Percentiles rank a stretch among this genome's conserved stretches.
Conservation (phyloP, 1,284 basidiomycete species). For the Trichosporon faecale region DNA sequence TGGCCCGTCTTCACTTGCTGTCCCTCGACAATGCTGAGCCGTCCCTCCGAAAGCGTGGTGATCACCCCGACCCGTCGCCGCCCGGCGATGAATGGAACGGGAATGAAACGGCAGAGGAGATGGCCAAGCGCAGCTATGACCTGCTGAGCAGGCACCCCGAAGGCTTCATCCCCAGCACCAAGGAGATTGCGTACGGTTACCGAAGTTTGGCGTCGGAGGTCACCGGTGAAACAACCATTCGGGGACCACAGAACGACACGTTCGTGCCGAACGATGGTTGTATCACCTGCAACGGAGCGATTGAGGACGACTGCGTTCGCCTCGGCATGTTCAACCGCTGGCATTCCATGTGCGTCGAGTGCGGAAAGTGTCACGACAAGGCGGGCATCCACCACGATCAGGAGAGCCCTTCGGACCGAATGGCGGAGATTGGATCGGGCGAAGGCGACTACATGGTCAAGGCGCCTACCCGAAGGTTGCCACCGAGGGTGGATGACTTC, state of each 20-base stretch:
- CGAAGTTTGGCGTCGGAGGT: conserved; percentile 75
- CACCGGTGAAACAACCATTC: conserved; percentile 80
- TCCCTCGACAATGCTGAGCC: conserved; percentile 85
- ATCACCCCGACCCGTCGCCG: conserved; percentile 29
- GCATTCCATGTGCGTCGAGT: conserved; percentile 91
- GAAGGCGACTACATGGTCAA: conserved; percentile 15
- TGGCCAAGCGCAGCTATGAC: conserved; percentile 42
- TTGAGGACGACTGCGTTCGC: conserved; percentile 95
- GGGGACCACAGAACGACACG: conserved; percentile 42
- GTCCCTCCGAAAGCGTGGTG: conserved; percentile 57
- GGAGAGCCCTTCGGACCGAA: conserved; percentile 20
- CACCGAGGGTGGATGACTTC: conserved; percentile 73
- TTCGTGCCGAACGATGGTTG: conserved; percentile 71
- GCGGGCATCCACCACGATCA: conserved; percentile 57
- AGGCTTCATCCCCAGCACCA: conserved; percentile 64
- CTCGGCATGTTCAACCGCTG: conserved; percentile 91
- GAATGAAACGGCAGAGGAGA: conserved; percentile 38
- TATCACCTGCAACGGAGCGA: conserved; percentile 78
- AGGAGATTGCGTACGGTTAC: conserved; percentile 72
- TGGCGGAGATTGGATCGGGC: conserved; percentile 36
- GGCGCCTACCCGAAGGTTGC: conserved; percentile 51
- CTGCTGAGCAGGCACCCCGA: conserved; percentile 42
- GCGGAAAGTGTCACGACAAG: conserved; percentile 70
- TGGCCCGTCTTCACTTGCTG: conserved; percentile 86
- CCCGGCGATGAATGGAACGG: conserved; percentile 22